Conservation (phyloP, 345 rosid genomes). For the Hibiscus tridactylites region DNA sequence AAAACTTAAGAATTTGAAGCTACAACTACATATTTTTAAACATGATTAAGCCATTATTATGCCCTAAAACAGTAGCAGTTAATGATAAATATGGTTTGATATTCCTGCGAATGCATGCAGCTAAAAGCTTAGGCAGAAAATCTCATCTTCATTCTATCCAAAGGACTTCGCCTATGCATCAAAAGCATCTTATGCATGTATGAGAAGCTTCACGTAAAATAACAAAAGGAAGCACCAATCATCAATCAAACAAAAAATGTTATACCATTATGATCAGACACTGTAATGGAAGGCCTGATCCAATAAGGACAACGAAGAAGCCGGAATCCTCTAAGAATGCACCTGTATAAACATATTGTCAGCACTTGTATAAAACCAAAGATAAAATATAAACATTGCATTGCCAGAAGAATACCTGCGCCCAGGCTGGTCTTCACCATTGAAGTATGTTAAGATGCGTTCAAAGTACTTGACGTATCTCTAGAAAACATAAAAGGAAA, state of each 20-base stretch:
- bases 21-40: neutral
- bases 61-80: neutral
- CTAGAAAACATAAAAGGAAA: conserved; percentile 22
- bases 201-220: neutral
- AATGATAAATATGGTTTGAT: neutral
- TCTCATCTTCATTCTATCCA: neutral
- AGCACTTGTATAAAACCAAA: conserved; percentile 6
- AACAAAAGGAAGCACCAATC: neutral
- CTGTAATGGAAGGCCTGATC: conserved; percentile 72
- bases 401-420: conserved; percentile 43
- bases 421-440: conserved; percentile 70
- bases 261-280: conserved; percentile 68
- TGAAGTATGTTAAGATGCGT: conserved; percentile 62
- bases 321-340: conserved; percentile 88
- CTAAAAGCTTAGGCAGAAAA: neutral
- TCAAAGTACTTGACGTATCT: conserved; percentile 83
- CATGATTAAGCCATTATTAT: neutral
- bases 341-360: conserved; percentile 31
- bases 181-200: neutral
- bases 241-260: neutral
- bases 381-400: neutral
- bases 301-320: conserved; percentile 89
- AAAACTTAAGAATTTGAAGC: neutral
- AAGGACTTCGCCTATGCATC: neutral
- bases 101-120: neutral